Evolutionary conservation across 352 stramenopile species (phyloP).

Genomic region (Phytophthora idaei): DNA sequence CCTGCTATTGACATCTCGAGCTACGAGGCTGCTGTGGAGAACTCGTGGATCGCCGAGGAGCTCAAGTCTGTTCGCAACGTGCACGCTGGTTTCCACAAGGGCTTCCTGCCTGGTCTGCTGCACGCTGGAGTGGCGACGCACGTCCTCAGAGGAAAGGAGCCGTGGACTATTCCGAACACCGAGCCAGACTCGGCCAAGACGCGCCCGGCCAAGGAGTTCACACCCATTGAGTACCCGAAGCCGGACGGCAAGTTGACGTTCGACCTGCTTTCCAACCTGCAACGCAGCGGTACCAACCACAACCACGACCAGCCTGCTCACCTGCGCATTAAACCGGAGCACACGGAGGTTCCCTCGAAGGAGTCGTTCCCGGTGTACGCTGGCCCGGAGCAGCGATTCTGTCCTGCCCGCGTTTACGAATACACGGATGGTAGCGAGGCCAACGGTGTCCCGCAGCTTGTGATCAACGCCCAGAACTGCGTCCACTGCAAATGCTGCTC

Average conservation of each 20-base stretch:
- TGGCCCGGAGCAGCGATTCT: constrained; percentile 98
- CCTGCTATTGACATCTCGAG: constrained; percentile 68
- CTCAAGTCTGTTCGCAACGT: constrained; percentile 97
- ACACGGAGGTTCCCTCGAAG: constrained; percentile 84
- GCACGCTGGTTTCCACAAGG: constrained; percentile 96
- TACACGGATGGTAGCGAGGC: constrained; percentile 94
- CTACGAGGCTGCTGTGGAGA: constrained; percentile 91
- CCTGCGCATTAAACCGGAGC: constrained; percentile 95
- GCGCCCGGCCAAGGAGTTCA: constrained; percentile 88
- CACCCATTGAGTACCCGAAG: constrained; percentile 96
- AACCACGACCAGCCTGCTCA: constrained; percentile 98
- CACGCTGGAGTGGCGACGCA: constrained; percentile 95
- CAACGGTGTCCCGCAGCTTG: constrained; percentile 90
- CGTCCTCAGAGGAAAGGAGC: constrained; percentile 95
- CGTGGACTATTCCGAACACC: constrained; percentile 94
- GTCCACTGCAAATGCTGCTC: constrained; percentile 99
- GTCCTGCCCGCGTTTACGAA: constrained; percentile 98
- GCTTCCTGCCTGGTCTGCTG: constrained; percentile 91
- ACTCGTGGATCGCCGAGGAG: constrained; percentile 97
- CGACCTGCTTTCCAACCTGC: constrained; percentile 98
- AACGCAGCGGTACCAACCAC: constrained; percentile 97
- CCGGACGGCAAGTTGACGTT: constrained; percentile 98
- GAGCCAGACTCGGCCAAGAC: constrained; percentile 93
- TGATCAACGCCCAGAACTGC: constrained; percentile 99
- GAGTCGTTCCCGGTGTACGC: constrained; percentile 94